Evolutionary conservation across 192 early-diverging fungal genomes (phyloP).

Genomic region (Hyaloraphidium curvatum): DNA sequence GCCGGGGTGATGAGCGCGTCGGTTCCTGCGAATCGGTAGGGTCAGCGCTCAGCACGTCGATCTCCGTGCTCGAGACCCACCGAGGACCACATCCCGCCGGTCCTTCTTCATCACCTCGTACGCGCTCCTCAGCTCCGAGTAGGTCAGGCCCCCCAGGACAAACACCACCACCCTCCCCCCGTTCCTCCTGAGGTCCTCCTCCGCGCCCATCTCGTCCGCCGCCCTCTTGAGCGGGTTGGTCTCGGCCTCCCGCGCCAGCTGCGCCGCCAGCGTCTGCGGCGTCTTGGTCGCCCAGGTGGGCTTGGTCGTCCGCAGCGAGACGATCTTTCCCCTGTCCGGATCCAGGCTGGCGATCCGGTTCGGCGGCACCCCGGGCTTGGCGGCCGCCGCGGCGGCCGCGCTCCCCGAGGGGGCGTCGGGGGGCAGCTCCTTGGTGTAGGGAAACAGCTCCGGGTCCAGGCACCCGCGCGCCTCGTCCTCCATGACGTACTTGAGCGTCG

Average conservation of each 20-base stretch:
- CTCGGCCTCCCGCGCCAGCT: no score
- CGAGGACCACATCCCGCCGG: constrained; percentile 51
- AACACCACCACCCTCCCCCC: constrained; percentile 52
- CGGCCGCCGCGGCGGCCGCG: not conserved
- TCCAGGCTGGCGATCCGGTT: not conserved
- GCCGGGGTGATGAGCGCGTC: not conserved
- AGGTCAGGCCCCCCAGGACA: constrained; percentile 58
- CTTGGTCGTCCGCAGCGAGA: constrained; percentile 5
- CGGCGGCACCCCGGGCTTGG: not conserved
- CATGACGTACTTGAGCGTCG: constrained; percentile 45
- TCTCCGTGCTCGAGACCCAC: constrained; percentile 12
- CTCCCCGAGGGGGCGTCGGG: not conserved
- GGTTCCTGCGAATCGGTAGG: not conserved
- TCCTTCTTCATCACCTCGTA: constrained; percentile 43
- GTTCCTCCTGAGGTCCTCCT: constrained; percentile 21
- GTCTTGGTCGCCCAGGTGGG: constrained; percentile 10
- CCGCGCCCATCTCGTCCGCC: constrained; percentile 8
- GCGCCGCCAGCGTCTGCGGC: not conserved
- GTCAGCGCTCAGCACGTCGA: not conserved
- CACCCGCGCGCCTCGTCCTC: constrained; percentile 36
- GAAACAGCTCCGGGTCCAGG: constrained; percentile 38
- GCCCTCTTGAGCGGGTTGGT: no score
- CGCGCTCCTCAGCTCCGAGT: constrained; percentile 49
- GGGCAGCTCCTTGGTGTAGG: constrained; percentile 24
- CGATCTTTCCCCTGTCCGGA: not conserved